These are phyloP conservation scores for Exserohilum rostratum DNA, from an alignment of 2,329 filamentous ascomycete species.

Conservation along the genomic window DNA sequence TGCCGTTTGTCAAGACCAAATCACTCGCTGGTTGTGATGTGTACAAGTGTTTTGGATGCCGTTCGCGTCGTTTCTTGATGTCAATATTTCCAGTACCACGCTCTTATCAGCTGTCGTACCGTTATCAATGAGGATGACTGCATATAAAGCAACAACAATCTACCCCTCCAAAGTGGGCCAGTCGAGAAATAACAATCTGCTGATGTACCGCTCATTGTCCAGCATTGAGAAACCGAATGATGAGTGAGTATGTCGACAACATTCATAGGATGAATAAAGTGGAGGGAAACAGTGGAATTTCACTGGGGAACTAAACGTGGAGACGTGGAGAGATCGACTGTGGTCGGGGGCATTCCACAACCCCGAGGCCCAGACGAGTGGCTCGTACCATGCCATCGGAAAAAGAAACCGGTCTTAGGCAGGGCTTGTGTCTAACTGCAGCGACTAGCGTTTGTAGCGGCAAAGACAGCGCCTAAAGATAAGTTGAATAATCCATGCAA, in stretches of 20 bases:
- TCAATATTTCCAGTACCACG: neutral
- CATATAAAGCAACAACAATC: no score
- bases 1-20: neutral
- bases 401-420: neutral
- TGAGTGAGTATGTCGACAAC: neutral
- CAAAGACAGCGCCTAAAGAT: neutral
- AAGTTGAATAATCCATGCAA: neutral
- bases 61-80: neutral
- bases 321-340: slow-evolving; percentile 1
- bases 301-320: neutral
- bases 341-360: neutral
- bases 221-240: neutral
- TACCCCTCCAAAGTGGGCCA: no score
- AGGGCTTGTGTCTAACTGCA: neutral
- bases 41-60: neutral
- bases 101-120: neutral
- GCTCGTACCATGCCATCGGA: slow-evolving; percentile 1
- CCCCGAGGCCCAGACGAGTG: neutral
- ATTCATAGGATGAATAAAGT: neutral
- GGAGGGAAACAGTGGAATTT: neutral
- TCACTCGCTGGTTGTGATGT: neutral
- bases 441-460: neutral
- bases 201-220: no score
- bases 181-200: neutral
- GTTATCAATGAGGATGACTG: no score